phyloP scores from a whole-genome alignment of 306 rosid genomes.

The Delonix regia region DNA sequence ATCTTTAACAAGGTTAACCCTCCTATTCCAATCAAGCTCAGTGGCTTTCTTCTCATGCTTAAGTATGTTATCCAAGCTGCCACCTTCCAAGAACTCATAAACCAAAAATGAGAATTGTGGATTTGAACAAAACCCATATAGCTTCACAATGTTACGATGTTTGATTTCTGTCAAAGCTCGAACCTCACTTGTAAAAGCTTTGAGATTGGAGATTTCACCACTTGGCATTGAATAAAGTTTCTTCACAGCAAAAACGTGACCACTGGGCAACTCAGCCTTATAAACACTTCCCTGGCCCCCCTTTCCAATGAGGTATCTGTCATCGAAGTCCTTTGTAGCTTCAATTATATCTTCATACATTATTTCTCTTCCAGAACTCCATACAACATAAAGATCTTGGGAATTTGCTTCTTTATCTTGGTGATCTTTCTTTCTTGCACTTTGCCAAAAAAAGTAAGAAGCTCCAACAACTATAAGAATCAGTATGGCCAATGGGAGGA shows the following conservation, averaged over 20 bases:
- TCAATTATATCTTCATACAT: slow-evolving; percentile 17
- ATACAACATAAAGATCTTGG: neutral
- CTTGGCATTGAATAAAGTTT: neutral
- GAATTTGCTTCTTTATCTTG: neutral
- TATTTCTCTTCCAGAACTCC: neutral
- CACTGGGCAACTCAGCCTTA: slow-evolving; percentile 21
- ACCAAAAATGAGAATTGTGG: slow-evolving; percentile 14
- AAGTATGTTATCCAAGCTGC: no score
- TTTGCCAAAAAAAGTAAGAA: neutral
- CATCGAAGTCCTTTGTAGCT: slow-evolving; percentile 13
- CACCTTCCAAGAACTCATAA: no score
- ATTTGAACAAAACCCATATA: slow-evolving; percentile 10
- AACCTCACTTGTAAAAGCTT: slow-evolving; percentile 27
- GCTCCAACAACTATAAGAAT: neutral
- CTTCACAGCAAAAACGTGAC: slow-evolving; percentile 30
- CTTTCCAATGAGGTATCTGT: neutral
- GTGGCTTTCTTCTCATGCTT: neutral
- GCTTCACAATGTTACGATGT: slow-evolving; percentile 30
- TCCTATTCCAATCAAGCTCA: slow-evolving; percentile 19
- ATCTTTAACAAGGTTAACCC: slow-evolving; percentile 14
- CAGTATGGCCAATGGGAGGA: neutral
- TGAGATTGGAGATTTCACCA: neutral
- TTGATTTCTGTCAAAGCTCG: slow-evolving; percentile 13
- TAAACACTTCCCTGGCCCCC: slow-evolving; percentile 28
- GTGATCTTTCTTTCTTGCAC: neutral